Evolutionary conservation across 2,329 filamentous ascomycete genomes (phyloP).

Genomic region (Microascus cirrosus): DNA sequence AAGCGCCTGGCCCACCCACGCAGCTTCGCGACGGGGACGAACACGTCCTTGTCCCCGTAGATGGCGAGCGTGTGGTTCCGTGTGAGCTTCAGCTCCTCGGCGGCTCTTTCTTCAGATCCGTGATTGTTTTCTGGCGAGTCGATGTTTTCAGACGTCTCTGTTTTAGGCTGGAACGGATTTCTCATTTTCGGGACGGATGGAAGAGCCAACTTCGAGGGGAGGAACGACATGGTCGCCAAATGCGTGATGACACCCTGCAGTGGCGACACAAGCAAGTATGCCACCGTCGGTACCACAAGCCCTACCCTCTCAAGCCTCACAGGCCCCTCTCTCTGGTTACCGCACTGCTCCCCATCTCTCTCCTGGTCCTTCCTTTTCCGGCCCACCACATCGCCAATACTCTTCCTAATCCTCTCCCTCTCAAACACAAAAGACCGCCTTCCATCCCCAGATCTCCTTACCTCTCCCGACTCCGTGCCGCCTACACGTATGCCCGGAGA

Average conservation of each 20-base stretch:
- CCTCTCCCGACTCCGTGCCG: constrained; percentile 32
- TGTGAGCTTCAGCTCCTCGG: constrained; percentile 43
- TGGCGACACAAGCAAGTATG: constrained; percentile 59
- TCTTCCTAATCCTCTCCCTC: constrained; percentile 31
- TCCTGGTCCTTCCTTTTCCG: constrained; percentile 18
- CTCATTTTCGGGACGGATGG: constrained; percentile 6
- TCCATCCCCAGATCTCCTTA: constrained; percentile 21
- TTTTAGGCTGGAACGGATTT: background rate
- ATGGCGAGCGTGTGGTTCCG: constrained; percentile 53
- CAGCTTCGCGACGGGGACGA: constrained; percentile 56
- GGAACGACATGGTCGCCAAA: constrained; percentile 50
- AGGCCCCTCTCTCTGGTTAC: background rate
- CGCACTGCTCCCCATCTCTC: background rate
- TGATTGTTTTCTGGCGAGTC: background rate
- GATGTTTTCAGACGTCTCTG: constrained; percentile 7
- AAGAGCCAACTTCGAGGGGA: constrained; percentile 16
- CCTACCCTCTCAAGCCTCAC: constrained; percentile 13
- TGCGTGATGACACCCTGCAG: constrained; percentile 48
- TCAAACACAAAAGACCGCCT: constrained; percentile 25
- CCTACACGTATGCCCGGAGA: constrained; percentile 34
- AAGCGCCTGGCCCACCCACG: constrained; percentile 54
- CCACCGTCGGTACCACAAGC: constrained; percentile 25
- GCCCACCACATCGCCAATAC: constrained; percentile 35
- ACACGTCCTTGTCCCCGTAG: constrained; percentile 65
- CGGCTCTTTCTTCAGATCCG: background rate